Percentiles rank a stretch among this genome's conserved stretches.
phyloP scores from a whole-genome alignment of 768 basidiomycete genomes.

The Porphyrellus cyaneotinctus region DNA sequence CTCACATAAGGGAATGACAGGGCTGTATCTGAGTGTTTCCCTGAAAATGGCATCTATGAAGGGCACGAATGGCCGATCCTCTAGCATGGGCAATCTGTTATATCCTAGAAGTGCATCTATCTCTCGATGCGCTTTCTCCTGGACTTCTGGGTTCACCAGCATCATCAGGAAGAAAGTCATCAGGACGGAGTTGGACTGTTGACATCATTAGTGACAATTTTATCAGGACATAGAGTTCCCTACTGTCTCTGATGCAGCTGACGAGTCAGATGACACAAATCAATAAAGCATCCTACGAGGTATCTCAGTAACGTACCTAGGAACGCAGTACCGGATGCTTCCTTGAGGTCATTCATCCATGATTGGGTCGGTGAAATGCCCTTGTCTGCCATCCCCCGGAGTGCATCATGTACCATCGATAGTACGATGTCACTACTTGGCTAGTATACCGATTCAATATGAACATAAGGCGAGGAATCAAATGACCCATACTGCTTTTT shows the following conservation, averaged over 20 bases:
- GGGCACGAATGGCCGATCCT: slow-evolving; percentile 10
- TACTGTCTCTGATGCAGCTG: neutral
- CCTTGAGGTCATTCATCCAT: neutral
- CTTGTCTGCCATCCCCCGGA: neutral
- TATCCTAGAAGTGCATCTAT: slow-evolving; percentile 8
- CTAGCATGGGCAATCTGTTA: neutral
- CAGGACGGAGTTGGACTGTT: neutral
- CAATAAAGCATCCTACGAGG: neutral
- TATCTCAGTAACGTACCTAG: neutral
- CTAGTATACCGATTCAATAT: neutral
- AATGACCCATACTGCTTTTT: neutral
- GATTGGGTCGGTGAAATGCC: neutral
- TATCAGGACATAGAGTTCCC: too few relatives aligned
- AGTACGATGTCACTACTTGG: neutral
- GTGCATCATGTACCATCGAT: neutral
- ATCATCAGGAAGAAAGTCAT: slow-evolving; percentile 14
- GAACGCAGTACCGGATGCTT: neutral
- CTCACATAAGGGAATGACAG: slow-evolving; percentile 5
- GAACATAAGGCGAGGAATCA: neutral
- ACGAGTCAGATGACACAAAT: neutral
- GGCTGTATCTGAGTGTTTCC: neutral
- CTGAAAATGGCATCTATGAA: slow-evolving; percentile 7
- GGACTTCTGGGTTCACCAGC: neutral
- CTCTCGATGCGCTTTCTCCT: slow-evolving; percentile 5
- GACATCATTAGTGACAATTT: neutral